Conservation (phyloP, 805 yeast genomes). For the Scheffersomyces ergatensis region DNA sequence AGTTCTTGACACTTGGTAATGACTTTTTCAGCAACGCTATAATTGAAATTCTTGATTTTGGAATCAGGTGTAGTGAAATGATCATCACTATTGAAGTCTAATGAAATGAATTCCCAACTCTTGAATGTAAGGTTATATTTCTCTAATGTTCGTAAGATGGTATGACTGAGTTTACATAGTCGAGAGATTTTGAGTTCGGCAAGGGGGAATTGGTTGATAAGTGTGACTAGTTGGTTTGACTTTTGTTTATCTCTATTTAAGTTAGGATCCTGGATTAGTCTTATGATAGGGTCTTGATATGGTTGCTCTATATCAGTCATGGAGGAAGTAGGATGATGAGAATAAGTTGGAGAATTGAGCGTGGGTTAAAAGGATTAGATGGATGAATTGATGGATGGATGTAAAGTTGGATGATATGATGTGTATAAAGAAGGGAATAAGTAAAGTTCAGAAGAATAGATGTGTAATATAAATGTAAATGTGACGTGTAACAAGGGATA, state of each 20-base stretch:
- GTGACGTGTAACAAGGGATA: no score
- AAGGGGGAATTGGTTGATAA: conserved; percentile 43
- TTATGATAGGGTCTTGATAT: conserved; percentile 49
- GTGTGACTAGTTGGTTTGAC: conserved; percentile 35
- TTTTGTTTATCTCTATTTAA: conserved; percentile 41
- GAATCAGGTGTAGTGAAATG: conserved; percentile 27
- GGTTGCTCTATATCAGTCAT: conserved; percentile 17
- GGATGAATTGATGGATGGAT: no score
- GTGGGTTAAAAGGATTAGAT: no score
- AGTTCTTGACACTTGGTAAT: conserved; percentile 48
- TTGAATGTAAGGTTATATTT: conserved; percentile 44
- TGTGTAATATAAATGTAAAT: no score
- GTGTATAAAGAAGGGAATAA: no score
- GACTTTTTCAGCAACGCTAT: conserved; percentile 53
- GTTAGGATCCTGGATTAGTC: conserved; percentile 47
- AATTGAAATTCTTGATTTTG: conserved; percentile 39
- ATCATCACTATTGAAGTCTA: conserved; percentile 45
- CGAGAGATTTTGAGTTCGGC: conserved; percentile 44
- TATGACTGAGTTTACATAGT: conserved; percentile 47
- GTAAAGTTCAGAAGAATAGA: no score
- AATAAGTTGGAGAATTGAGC: no score
- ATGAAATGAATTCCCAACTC: conserved; percentile 55
- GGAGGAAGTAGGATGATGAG: not conserved
- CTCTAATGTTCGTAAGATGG: conserved; percentile 49
- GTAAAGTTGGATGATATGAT: no score